These are phyloP conservation scores for Achlya hypogyna DNA, from an alignment of 352 stramenopile genomes.

Conservation along the genomic window DNA sequence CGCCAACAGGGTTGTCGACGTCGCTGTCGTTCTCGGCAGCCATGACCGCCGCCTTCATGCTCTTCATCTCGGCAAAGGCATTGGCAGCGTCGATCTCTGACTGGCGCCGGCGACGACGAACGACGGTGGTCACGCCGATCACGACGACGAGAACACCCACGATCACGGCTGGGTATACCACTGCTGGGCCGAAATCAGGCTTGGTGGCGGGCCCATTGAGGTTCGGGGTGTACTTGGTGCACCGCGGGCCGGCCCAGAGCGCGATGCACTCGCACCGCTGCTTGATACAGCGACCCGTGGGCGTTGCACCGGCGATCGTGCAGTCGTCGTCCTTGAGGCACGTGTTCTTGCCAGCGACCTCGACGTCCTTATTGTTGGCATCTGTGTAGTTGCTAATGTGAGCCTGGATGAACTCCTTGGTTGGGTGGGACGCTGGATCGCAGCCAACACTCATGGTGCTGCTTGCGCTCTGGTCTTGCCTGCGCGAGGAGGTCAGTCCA, in stretches of 20 bases:
- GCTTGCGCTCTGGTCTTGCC: slow-evolving; percentile 39
- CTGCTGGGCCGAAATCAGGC: background rate
- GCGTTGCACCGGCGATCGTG: slow-evolving; percentile 23
- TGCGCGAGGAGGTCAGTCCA: slow-evolving; percentile 28
- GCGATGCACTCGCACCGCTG: slow-evolving; percentile 40
- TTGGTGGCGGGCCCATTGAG: background rate
- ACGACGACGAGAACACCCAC: background rate
- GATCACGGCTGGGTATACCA: background rate
- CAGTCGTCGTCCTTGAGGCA: slow-evolving; percentile 39
- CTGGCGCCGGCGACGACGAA: background rate
- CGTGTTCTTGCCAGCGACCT: slow-evolving; percentile 36
- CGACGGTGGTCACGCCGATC: background rate
- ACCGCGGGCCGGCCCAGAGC: slow-evolving; percentile 15
- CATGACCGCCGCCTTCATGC: background rate
- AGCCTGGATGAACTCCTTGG: slow-evolving; percentile 59
- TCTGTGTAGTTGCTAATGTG: slow-evolving; percentile 72
- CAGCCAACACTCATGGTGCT: slow-evolving; percentile 48
- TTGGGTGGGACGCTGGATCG: slow-evolving; percentile 52
- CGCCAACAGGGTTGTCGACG: background rate
- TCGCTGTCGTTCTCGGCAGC: background rate
- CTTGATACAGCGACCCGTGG: slow-evolving; percentile 37
- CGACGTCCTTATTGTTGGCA: slow-evolving; percentile 39
- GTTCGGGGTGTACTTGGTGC: slow-evolving; percentile 13
- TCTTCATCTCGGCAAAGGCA: background rate
- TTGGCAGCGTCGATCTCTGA: background rate